These are phyloP conservation scores for Cicer arietinum DNA, from an alignment of 306 rosid species.

Conservation along the genomic window DNA sequence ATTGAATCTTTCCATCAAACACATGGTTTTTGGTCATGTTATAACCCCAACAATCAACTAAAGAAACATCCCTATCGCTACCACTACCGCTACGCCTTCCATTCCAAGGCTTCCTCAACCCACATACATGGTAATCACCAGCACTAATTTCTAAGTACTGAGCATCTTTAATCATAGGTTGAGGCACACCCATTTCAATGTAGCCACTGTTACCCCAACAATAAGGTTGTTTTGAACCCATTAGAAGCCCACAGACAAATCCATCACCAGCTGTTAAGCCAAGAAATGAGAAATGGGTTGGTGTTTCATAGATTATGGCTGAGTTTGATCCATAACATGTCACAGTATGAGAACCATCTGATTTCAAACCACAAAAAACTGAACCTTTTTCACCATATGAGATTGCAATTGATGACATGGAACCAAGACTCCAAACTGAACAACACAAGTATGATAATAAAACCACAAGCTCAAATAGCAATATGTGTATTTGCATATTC, in stretches of 20 bases:
- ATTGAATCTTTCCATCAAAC: slow-evolving; percentile 76
- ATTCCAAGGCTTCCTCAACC: slow-evolving; percentile 45
- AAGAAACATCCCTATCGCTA: slow-evolving; percentile 45
- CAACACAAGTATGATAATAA: slow-evolving; percentile 51
- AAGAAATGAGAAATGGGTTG: slow-evolving; percentile 60
- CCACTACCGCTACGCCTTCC: slow-evolving; percentile 33
- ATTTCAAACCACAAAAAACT: slow-evolving; percentile 72
- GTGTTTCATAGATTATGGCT: slow-evolving; percentile 78
- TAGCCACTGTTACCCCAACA: slow-evolving; percentile 88
- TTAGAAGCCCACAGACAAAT: slow-evolving; percentile 87
- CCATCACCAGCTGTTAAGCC: slow-evolving; percentile 90
- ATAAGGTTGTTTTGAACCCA: slow-evolving; percentile 80
- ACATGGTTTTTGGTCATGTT: slow-evolving; percentile 81
- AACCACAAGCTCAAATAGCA: slow-evolving; percentile 45
- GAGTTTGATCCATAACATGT: slow-evolving; percentile 84
- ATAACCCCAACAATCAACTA: slow-evolving; percentile 96
- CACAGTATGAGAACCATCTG: slow-evolving; percentile 90
- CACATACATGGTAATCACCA: slow-evolving; percentile 92
- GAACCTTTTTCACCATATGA: slow-evolving; percentile 93
- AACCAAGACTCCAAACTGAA: slow-evolving; percentile 76
- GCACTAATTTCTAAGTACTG: slow-evolving; percentile 87
- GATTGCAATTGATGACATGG: slow-evolving; percentile 84
- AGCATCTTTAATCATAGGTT: slow-evolving; percentile 70
- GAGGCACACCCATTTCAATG: slow-evolving; percentile 88
- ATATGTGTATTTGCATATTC: slow-evolving; percentile 33